A percentile compares a stretch with the other conserved stretches of the same genome.
Conservation (phyloP, 2,329 filamentous ascomycete genomes). For the Penicillium polonicum region DNA sequence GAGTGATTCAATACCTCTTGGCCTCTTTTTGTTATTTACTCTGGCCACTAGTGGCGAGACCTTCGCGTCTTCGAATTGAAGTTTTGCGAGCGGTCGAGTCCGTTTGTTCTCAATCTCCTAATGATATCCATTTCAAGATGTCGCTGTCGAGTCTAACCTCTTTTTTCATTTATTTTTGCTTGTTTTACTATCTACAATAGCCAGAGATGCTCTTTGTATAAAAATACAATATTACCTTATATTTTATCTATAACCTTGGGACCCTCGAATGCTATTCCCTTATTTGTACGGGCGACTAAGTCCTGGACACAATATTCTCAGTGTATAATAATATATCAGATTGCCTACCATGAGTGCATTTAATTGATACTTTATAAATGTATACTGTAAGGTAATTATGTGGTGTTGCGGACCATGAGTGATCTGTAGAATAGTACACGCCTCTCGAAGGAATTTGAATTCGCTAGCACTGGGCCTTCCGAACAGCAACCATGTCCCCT, state of each 20-base stretch:
- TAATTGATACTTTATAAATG: no score
- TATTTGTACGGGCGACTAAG: no score
- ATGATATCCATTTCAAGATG: background rate
- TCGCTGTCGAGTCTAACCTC: background rate
- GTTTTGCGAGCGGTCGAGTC: background rate
- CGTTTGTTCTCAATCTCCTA: background rate
- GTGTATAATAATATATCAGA: no score
- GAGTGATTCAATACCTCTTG: constrained; percentile 10
- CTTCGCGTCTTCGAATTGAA: background rate
- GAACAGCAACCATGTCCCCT: no score
- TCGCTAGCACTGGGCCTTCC: no score
- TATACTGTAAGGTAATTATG: no score
- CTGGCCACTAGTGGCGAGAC: background rate
- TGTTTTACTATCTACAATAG: background rate
- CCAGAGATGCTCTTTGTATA: background rate
- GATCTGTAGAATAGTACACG: no score
- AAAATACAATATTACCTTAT: background rate
- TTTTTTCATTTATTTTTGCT: background rate
- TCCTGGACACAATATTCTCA: no score
- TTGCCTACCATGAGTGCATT: no score
- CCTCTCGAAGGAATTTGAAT: no score
- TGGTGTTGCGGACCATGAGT: no score
- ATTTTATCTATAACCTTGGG: background rate
- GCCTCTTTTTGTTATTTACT: constrained; percentile 10
- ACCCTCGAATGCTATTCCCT: no score